phyloP scores from a whole-genome alignment of 495 filamentous ascomycete genomes.

The Annulohypoxylon nitens region DNA sequence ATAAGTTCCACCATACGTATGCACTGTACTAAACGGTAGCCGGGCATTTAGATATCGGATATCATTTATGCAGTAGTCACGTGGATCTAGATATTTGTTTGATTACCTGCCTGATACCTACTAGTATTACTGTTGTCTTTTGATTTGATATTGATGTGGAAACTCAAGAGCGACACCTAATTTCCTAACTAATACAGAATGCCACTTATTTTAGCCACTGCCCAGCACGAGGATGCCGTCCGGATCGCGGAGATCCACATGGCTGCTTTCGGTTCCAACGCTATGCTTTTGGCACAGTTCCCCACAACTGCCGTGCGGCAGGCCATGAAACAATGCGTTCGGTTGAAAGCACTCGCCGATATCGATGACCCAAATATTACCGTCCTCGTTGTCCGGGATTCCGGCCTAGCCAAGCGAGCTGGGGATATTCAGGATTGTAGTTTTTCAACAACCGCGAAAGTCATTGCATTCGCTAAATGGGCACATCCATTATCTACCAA shows the following conservation, averaged over 20 bases:
- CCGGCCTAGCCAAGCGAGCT: neutral
- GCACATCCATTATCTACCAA: constrained; percentile 45
- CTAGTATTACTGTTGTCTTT: neutral
- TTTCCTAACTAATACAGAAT: constrained; percentile 3
- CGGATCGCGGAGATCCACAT: constrained; percentile 59
- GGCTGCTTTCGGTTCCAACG: constrained; percentile 56
- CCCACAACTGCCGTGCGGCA: constrained; percentile 51
- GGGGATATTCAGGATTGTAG: neutral
- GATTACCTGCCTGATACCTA: too few relatives aligned
- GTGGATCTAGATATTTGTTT: too few relatives aligned
- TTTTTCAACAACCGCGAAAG: constrained; percentile 8
- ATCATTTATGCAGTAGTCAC: too few relatives aligned
- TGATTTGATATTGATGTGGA: neutral
- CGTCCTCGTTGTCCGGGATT: constrained; percentile 48
- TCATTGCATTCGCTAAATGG: constrained; percentile 60
- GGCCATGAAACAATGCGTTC: constrained; percentile 43
- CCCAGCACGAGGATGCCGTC: constrained; percentile 48
- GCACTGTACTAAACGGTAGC: too few relatives aligned
- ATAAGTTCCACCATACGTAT: too few relatives aligned
- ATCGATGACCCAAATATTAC: constrained; percentile 48
- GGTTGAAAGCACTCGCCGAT: constrained; percentile 48
- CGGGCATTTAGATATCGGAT: too few relatives aligned
- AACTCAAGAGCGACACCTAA: neutral
- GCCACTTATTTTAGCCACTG: constrained; percentile 31
- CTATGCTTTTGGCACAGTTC: constrained; percentile 57